A percentile compares a stretch with the other conserved stretches of the same genome.
phyloP scores from a whole-genome alignment of 2,329 filamentous ascomycete species.

The Monosporascus sp. region DNA sequence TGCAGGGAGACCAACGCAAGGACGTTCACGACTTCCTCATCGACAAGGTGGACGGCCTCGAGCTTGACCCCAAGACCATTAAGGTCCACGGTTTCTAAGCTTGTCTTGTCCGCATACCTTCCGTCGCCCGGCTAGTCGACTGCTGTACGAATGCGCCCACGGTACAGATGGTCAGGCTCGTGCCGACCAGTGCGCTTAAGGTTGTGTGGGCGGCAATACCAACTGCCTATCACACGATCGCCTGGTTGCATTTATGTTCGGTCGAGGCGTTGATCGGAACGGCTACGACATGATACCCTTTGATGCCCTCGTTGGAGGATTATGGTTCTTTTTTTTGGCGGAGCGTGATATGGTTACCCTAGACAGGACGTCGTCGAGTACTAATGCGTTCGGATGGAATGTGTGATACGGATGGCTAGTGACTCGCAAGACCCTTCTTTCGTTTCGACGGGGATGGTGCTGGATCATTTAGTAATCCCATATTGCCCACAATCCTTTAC shows the following conservation, averaged over 20 bases:
- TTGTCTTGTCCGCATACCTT: conserved; percentile 26
- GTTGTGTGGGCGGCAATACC: conserved; percentile 13
- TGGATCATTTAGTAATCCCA: conserved; percentile 13
- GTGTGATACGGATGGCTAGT: conserved; percentile 13
- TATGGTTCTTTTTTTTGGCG: conserved; percentile 7
- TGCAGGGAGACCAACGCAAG: conserved; percentile 98
- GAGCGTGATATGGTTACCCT: conserved; percentile 7
- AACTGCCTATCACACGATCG: conserved; percentile 16
- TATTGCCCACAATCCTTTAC: background rate
- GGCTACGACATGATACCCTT: conserved; percentile 30
- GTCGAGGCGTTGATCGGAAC: conserved; percentile 27
- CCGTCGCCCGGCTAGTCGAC: conserved; percentile 17
- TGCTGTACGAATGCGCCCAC: conserved; percentile 11
- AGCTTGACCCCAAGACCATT: conserved; percentile 93
- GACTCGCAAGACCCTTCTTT: conserved; percentile 21
- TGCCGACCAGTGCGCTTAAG: conserved; percentile 4
- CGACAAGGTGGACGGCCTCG: conserved; percentile 91
- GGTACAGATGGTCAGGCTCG: conserved; percentile 14
- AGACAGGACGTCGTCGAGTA: conserved; percentile 6
- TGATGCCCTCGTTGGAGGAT: conserved; percentile 12
- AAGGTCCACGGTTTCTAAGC: conserved; percentile 70
- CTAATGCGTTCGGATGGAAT: conserved; percentile 13
- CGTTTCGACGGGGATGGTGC: conserved; percentile 18
- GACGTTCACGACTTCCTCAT: conserved; percentile 96
- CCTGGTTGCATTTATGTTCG: conserved; percentile 16